Conservation (phyloP, 1,284 basidiomycete genomes). For the Sporisorium exsertum region DNA sequence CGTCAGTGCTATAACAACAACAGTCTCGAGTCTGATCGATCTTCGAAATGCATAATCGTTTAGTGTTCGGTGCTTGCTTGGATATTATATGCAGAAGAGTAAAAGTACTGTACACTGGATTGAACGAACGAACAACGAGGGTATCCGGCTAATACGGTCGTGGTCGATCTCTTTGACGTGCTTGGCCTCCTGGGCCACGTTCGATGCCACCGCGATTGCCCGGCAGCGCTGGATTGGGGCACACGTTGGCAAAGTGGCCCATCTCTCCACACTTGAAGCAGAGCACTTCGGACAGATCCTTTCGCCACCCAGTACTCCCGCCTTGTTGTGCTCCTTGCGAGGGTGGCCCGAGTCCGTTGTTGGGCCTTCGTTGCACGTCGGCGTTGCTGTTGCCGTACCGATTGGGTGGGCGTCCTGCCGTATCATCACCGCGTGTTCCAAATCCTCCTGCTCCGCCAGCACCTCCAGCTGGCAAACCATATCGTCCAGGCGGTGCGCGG, state of each 20-base stretch:
- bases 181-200: constrained; percentile 39
- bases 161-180: constrained; percentile 30
- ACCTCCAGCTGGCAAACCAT: constrained; percentile 25
- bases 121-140: not conserved
- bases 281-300: constrained; percentile 61
- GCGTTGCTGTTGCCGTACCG: constrained; percentile 15
- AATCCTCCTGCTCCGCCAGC: constrained; percentile 10
- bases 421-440: not conserved
- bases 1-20: too few species aligned
- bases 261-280: constrained; percentile 68
- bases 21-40: not conserved
- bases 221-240: constrained; percentile 58
- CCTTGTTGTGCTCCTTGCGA: constrained; percentile 17
- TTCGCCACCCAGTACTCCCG: constrained; percentile 40
- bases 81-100: not conserved
- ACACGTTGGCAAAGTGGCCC: constrained; percentile 67
- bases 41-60: not conserved
- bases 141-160: constrained; percentile 38
- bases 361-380: constrained; percentile 23
- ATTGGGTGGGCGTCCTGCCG: constrained; percentile 5
- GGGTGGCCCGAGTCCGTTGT: constrained; percentile 13
- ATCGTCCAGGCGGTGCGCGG: constrained; percentile 29
- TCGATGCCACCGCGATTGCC: constrained; percentile 63
- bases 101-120: not conserved
- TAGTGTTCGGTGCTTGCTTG: not conserved